These are phyloP conservation scores for Yarrowia sp. DNA, from an alignment of 805 yeast genomes.

Conservation along the genomic window DNA sequence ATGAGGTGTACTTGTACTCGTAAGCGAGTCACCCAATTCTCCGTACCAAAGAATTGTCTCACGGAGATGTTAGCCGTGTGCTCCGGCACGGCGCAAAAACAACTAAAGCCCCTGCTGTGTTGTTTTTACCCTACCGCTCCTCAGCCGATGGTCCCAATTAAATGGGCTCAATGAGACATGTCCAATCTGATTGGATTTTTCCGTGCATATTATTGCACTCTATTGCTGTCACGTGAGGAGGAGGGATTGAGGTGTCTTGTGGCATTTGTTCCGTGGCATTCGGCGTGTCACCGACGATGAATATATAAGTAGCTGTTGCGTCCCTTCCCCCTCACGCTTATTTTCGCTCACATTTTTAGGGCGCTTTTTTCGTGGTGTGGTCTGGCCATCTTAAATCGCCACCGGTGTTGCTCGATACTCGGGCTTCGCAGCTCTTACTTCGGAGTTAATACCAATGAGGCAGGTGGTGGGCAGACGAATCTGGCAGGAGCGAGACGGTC, in stretches of 20 bases:
- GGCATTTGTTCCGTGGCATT: neutral
- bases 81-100: neutral
- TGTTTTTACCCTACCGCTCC: neutral
- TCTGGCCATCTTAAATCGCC: neutral
- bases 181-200: neutral
- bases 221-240: slow-evolving; percentile 17
- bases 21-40: no score
- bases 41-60: no score
- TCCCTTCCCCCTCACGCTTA: neutral
- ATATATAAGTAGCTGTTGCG: neutral
- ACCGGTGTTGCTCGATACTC: slow-evolving; percentile 13
- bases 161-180: slow-evolving; percentile 10
- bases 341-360: neutral
- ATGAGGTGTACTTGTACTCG: no score
- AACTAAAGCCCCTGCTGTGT: neutral
- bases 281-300: no score
- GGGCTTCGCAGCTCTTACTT: neutral
- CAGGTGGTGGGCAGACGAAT: neutral
- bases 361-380: slow-evolving; percentile 13
- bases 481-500: neutral
- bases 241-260: neutral
- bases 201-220: neutral
- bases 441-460: slow-evolving; percentile 23
- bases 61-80: no score
- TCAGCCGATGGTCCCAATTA: slow-evolving; percentile 1